Evolutionary conservation across 208 protist species (phyloP), one percentile per base, ranked within the genome.

Genomic region (Spongospora subterranea): DNA sequence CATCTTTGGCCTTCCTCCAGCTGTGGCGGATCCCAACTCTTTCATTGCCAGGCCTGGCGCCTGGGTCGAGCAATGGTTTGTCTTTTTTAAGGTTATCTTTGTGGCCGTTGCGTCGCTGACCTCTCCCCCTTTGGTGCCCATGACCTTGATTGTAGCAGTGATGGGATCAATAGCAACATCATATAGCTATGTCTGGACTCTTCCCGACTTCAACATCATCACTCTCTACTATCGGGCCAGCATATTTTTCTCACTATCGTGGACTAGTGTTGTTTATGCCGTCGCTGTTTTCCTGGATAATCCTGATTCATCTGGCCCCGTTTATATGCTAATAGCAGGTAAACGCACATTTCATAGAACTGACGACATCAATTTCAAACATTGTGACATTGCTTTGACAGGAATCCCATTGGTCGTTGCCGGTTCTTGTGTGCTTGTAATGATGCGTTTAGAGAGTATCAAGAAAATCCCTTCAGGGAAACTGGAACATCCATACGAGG

Each of bases 251-350:
- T 13, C 35, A 35, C 71, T 45, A 43, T 20, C 40, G 35, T 82
- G 71, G 71, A n/a, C 40, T 43, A n/a, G 71, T 6, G 6, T 82
- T 6, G 71, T 82, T 13, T 82, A 82, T 43, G 71, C 71, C 6
- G 71, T 82, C 17, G 71, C 71, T 35, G n/a, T 82, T 82, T 35
- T 43, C 71, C 6, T 82, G 17, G 71, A 82, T 43, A 82, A 82
- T n/a, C 71, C 71, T 20, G 17, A 6, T 6, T 6, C n/a, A 82
- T 6, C 71, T 82, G 71, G 71, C n/a, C 71, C 71, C 17, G 35
- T 82, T 35, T 82, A 82, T 43, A 82, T 82, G 71, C n/a, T 82
- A n/a, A 20, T 82, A 20, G 71, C 71, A 35, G 71, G 71, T 60
- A 60, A 60, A 29, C 50, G 24, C 24, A 24, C 24, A 24, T 6